These are phyloP conservation scores for Camellia granthamiana DNA, from an alignment of 148 eudicot species.

Conservation along the genomic window DNA sequence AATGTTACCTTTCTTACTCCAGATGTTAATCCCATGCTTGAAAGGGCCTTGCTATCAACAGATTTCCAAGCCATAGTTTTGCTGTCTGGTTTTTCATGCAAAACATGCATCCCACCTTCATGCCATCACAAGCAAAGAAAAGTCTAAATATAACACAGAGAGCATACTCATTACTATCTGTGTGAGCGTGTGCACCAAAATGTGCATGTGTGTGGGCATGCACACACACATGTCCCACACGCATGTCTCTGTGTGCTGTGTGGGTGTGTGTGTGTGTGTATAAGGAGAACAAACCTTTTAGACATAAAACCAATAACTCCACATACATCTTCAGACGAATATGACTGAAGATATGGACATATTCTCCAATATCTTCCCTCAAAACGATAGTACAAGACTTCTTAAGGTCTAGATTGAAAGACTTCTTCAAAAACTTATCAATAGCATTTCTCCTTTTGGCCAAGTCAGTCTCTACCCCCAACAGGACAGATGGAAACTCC, in stretches of 20 bases:
- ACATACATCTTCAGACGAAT: slow-evolving; percentile 93
- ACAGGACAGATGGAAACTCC: slow-evolving; percentile 89
- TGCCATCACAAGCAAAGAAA: slow-evolving; percentile 16
- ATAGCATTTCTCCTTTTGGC: slow-evolving; percentile 53
- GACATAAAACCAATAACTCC: slow-evolving; percentile 56
- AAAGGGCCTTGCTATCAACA: slow-evolving; percentile 57
- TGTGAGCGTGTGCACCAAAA: not conserved
- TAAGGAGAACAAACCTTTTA: slow-evolving; percentile 47
- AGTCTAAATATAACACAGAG: not conserved
- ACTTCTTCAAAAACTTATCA: slow-evolving; percentile 55
- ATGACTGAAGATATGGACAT: slow-evolving; percentile 75
- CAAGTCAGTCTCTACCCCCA: slow-evolving; percentile 50
- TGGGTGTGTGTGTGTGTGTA: not conserved
- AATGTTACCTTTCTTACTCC: slow-evolving; percentile 80
- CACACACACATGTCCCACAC: not conserved
- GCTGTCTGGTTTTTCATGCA: slow-evolving; percentile 32
- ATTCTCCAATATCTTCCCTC: slow-evolving; percentile 86
- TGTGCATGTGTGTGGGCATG: not conserved
- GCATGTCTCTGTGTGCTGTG: not conserved
- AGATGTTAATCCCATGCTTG: slow-evolving; percentile 88
- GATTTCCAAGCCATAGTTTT: slow-evolving; percentile 57
- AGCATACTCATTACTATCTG: too few species aligned
- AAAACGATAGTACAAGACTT: slow-evolving; percentile 44
- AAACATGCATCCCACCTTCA: slow-evolving; percentile 42
- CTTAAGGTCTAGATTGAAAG: slow-evolving; percentile 51